Percentiles rank a stretch among this genome's conserved stretches.
Evolutionary conservation across 257 asterid species (phyloP).

Genomic region (Lantana camara): DNA sequence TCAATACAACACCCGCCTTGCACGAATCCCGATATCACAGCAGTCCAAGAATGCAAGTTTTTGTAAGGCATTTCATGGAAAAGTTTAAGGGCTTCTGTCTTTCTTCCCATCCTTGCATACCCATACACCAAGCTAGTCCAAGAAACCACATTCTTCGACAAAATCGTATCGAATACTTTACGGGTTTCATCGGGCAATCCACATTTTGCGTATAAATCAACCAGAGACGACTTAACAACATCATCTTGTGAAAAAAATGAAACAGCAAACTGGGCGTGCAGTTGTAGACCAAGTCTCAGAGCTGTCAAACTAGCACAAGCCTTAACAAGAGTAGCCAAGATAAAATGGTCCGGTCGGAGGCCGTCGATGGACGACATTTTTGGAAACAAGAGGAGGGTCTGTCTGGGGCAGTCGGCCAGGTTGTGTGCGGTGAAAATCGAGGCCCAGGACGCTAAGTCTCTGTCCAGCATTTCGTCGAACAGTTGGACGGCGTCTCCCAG

Average conservation of each 20-base stretch:
- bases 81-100: conserved; percentile 51
- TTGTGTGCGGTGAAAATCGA: conserved; percentile 73
- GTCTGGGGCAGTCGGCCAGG: conserved; percentile 44
- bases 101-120: conserved; percentile 67
- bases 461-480: conserved; percentile 74
- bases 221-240: conserved; percentile 77
- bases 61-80: conserved; percentile 44
- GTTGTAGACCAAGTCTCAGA: conserved; percentile 55
- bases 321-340: conserved; percentile 58
- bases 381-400: conserved; percentile 45
- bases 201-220: conserved; percentile 76
- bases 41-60: conserved; percentile 59
- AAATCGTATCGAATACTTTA: conserved; percentile 53
- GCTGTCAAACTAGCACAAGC: conserved; percentile 62
- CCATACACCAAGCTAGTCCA: conserved; percentile 74
- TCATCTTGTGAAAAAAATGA: conserved; percentile 57
- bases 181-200: conserved; percentile 55
- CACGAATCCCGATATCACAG: conserved; percentile 68
- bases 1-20: conserved; percentile 59
- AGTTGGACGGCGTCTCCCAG: conserved; percentile 50
- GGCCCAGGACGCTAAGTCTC: conserved; percentile 84
- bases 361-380: conserved; percentile 36
- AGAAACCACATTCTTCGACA: conserved; percentile 53
- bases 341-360: conserved; percentile 64
- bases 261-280: conserved; percentile 62